Evolutionary conservation across 1,284 basidiomycete genomes (phyloP).

Genomic region (Macrocystidia cucumis): DNA sequence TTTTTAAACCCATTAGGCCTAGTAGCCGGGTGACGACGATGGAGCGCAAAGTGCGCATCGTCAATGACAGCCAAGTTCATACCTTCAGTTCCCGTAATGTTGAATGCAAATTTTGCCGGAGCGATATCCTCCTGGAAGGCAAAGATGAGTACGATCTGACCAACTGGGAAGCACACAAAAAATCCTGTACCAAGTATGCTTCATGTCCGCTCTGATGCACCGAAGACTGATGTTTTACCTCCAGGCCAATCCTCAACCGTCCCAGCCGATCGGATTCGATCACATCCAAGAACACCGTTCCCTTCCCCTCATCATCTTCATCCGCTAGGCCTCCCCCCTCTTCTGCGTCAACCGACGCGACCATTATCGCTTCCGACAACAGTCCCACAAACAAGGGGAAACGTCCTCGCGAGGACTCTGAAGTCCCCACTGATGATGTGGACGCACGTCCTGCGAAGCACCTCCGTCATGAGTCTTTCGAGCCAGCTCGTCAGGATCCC

Average conservation of each 20-base stretch:
- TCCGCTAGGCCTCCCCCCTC: conserved; percentile 27
- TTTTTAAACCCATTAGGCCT: conserved; percentile 27
- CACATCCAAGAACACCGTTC: conserved; percentile 12
- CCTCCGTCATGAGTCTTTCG: conserved; percentile 38
- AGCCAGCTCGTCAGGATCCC: conserved; percentile 31
- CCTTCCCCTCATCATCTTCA: conserved; percentile 2
- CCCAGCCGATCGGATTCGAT: too few relatives aligned
- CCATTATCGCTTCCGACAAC: conserved; percentile 24
- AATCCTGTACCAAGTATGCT: conserved; percentile 37
- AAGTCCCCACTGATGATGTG: conserved; percentile 19
- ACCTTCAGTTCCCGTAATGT: conserved; percentile 34
- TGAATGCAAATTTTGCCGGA: conserved; percentile 42
- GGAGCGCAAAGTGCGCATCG: conserved; percentile 47
- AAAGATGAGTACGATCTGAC: conserved; percentile 47
- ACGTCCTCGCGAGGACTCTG: conserved; percentile 36
- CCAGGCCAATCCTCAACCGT: not conserved
- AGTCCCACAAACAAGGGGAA: conserved; percentile 29
- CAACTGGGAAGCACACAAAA: conserved; percentile 55
- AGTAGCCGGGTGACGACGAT: conserved; percentile 48
- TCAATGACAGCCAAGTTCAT: conserved; percentile 54
- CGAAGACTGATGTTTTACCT: conserved; percentile 1
- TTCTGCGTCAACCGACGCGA: conserved; percentile 32
- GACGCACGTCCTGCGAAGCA: conserved; percentile 38
- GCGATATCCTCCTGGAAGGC: conserved; percentile 31
- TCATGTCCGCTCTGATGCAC: too few relatives aligned